Evolutionary conservation across 805 yeast species (phyloP).

Genomic region (Wickerhamomyces silvicola): DNA sequence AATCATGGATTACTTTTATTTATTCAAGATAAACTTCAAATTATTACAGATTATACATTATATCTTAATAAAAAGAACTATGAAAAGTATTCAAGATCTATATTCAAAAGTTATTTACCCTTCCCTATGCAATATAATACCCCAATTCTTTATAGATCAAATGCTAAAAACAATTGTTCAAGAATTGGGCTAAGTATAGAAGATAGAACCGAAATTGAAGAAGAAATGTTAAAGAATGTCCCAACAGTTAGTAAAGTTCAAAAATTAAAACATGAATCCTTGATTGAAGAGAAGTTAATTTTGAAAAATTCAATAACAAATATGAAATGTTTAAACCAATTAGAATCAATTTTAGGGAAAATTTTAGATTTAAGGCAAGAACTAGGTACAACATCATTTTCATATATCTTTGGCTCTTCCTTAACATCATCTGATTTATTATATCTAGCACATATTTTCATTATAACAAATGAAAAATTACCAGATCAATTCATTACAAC

Average conservation of each 20-base stretch:
- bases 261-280: conserved; percentile 56
- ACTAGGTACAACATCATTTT: conserved; percentile 3
- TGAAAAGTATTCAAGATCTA: conserved; percentile 49
- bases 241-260: conserved; percentile 47
- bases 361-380: conserved; percentile 13
- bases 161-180: conserved; percentile 26
- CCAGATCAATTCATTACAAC: conserved; percentile 34
- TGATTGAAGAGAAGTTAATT: conserved; percentile 25
- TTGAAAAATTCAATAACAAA: conserved; percentile 21
- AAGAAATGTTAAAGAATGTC: conserved; percentile 23
- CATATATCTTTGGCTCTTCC: conserved; percentile 4
- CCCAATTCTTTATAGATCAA: conserved; percentile 40
- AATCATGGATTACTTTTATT: conserved; percentile 39
- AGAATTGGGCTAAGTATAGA: conserved; percentile 28
- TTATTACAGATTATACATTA: conserved; percentile 50
- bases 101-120: conserved; percentile 47
- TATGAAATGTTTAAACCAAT: conserved; percentile 19
- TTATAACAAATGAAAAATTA: conserved; percentile 25
- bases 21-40: conserved; percentile 34
- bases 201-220: conserved; percentile 22
- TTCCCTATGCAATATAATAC: conserved; percentile 74
- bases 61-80: conserved; percentile 54
- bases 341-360: conserved; percentile 8
- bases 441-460: conserved; percentile 29
- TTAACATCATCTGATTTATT: conserved; percentile 30